phyloP scores from a whole-genome alignment of 164 flowering plant species.

The Berberis vulgaris region DNA sequence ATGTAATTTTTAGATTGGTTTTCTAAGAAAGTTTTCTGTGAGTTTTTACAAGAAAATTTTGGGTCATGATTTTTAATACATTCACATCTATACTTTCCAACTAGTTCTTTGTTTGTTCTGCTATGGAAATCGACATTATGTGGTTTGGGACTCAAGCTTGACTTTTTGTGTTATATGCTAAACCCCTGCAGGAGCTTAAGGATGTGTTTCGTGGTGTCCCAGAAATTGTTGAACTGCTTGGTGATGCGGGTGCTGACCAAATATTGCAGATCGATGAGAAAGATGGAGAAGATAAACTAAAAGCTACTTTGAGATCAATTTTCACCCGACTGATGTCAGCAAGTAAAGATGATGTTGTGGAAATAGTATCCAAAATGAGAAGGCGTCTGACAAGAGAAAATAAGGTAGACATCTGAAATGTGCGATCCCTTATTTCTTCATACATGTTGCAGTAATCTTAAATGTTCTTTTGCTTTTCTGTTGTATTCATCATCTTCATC shows the following conservation, averaged over 20 bases:
- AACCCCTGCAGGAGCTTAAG: conserved; percentile 60
- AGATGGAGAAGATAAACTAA: conserved; percentile 45
- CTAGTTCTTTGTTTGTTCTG: not conserved
- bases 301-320: conserved; percentile 36
- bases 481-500: not conserved
- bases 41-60: not conserved
- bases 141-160: not conserved
- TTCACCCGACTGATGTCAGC: conserved; percentile 82
- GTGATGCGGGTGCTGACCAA: conserved; percentile 30
- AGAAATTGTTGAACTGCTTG: conserved; percentile 75
- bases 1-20: not conserved
- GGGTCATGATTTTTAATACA: not conserved
- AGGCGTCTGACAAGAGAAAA: conserved; percentile 46
- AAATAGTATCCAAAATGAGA: conserved; percentile 38
- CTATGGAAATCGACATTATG: not conserved
- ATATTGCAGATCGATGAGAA: conserved; percentile 27
- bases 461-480: not conserved
- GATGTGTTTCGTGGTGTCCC: conserved; percentile 52
- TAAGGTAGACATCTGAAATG: conserved; percentile 30
- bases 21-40: not conserved
- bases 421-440: not conserved
- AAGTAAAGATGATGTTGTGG: conserved; percentile 31
- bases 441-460: not conserved
- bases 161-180: conserved; percentile 4
- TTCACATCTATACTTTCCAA: not conserved